Evolutionary conservation across 106 monocot species (phyloP).

Genomic region (Vanilla planifolia): DNA sequence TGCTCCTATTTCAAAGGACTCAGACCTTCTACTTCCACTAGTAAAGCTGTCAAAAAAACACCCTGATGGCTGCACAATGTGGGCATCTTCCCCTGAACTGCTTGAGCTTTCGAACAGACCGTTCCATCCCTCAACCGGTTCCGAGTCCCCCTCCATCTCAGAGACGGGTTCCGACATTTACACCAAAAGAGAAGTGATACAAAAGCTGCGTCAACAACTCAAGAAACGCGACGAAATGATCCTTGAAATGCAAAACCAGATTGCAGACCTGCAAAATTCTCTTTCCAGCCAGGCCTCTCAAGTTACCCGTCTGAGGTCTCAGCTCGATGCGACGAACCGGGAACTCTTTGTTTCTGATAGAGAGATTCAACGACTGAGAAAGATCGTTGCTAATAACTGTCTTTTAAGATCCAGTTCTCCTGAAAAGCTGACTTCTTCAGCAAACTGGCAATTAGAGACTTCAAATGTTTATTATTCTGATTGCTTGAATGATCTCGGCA

Average conservation of each 20-base stretch:
- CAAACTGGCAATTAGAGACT: conserved; percentile 17
- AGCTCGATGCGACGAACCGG: conserved; percentile 17
- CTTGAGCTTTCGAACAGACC: conserved; percentile 33
- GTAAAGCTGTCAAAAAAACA: conserved; percentile 19
- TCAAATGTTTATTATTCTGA: conserved; percentile 24
- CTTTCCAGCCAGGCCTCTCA: conserved; percentile 21
- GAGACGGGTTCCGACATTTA: conserved; percentile 42
- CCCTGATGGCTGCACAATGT: conserved; percentile 17
- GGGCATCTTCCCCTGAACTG: conserved; percentile 35
- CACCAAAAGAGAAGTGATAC: conserved; percentile 36
- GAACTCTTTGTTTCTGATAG: conserved; percentile 31
- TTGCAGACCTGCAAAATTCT: conserved; percentile 25
- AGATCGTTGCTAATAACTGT: conserved; percentile 32
- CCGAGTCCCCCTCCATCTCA: conserved; percentile 29
- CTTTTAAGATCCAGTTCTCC: conserved; percentile 12
- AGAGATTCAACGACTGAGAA: conserved; percentile 33
- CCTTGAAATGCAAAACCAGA: conserved; percentile 42
- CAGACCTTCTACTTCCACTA: conserved; percentile 20
- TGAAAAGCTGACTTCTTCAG: conserved; percentile 11
- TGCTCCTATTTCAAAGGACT: conserved; percentile 11
- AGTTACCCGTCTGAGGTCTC: conserved; percentile 17
- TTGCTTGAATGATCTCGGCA: conserved; percentile 1
- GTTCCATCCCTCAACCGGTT: conserved; percentile 28
- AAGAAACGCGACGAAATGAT: conserved; percentile 47
- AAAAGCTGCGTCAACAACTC: conserved; percentile 36